A percentile compares a stretch with the other conserved stretches of the same genome.
These are phyloP conservation scores for Neopestalotiopsis sp. DNA, from an alignment of 2,329 filamentous ascomycete species.

Conservation along the genomic window DNA sequence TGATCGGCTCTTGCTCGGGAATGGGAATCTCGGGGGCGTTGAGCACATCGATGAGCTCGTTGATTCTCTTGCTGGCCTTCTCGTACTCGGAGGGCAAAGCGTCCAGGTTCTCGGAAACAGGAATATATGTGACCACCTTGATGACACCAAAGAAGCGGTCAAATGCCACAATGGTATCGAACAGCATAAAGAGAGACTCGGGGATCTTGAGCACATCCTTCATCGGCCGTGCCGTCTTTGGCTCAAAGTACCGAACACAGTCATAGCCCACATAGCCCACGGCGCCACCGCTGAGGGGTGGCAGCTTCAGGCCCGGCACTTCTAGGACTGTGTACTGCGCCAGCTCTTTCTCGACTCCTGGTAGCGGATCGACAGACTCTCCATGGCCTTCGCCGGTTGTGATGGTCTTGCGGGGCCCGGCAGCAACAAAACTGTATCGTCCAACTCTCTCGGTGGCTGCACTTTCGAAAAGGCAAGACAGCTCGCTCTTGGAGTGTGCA, in stretches of 20 bases:
- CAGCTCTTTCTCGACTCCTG: constrained; percentile 80
- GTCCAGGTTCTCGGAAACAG: constrained; percentile 62
- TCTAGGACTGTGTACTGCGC: constrained; percentile 78
- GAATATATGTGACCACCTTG: constrained; percentile 91
- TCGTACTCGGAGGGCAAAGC: constrained; percentile 72
- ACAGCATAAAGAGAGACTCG: constrained; percentile 96
- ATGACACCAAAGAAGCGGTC: constrained; percentile 93
- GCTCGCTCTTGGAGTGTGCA: constrained; percentile 73
- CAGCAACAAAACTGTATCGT: constrained; percentile 93
- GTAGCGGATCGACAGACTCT: constrained; percentile 81
- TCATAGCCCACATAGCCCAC: constrained; percentile 98
- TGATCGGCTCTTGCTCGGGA: constrained; percentile 76
- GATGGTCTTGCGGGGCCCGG: constrained; percentile 78
- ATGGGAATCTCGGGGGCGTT: constrained; percentile 77
- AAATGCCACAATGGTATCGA: constrained; percentile 91
- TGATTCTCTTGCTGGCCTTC: constrained; percentile 67
- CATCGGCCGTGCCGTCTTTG: constrained; percentile 87
- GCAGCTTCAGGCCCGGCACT: constrained; percentile 81
- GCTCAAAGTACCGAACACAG: constrained; percentile 97
- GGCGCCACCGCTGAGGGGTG: constrained; percentile 87
- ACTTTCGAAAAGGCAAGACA: constrained; percentile 95
- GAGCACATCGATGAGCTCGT: constrained; percentile 72
- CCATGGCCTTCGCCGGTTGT: constrained; percentile 89
- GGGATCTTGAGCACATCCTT: constrained; percentile 88
- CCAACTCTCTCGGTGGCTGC: constrained; percentile 93